These are phyloP conservation scores for Diaporthe ampelina DNA, from an alignment of 2,329 filamentous ascomycete genomes.

Conservation along the genomic window DNA sequence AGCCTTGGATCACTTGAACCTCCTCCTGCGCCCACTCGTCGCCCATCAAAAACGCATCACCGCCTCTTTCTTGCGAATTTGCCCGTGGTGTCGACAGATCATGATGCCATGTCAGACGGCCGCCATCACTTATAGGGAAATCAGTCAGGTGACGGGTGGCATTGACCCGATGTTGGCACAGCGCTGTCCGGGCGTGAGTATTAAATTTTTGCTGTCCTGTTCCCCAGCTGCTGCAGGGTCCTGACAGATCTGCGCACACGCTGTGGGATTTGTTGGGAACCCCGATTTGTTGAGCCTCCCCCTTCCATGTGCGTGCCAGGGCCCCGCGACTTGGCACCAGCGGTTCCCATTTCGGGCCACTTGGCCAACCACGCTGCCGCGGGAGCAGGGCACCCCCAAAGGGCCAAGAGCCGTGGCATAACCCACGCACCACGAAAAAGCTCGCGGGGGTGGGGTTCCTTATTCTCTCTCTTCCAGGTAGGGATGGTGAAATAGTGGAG, in stretches of 20 bases:
- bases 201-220: not conserved
- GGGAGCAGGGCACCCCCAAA: not conserved
- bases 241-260: slow-evolving; percentile 28
- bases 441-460: slow-evolving; percentile 24
- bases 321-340: slow-evolving; percentile 5
- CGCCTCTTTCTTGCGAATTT: slow-evolving; percentile 4
- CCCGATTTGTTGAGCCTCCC: slow-evolving; percentile 41
- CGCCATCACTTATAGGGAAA: slow-evolving; percentile 2
- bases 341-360: slow-evolving; percentile 19
- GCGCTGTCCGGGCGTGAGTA: not conserved
- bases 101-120: slow-evolving; percentile 26
- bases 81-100: slow-evolving; percentile 18
- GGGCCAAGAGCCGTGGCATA: not conserved
- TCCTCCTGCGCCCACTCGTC: slow-evolving; percentile 4
- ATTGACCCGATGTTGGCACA: not conserved
- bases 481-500: too few relatives aligned
- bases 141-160: slow-evolving; percentile 16
- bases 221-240: slow-evolving; percentile 29
- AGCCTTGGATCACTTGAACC: not conserved
- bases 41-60: slow-evolving; percentile 23
- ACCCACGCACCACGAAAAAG: not conserved
- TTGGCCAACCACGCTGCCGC: not conserved
- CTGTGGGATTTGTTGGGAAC: slow-evolving; percentile 39
- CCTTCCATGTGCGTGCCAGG: slow-evolving; percentile 13
- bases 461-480: not conserved